phyloP scores from a whole-genome alignment of 257 asterid species.

The Solanum rostratum region DNA sequence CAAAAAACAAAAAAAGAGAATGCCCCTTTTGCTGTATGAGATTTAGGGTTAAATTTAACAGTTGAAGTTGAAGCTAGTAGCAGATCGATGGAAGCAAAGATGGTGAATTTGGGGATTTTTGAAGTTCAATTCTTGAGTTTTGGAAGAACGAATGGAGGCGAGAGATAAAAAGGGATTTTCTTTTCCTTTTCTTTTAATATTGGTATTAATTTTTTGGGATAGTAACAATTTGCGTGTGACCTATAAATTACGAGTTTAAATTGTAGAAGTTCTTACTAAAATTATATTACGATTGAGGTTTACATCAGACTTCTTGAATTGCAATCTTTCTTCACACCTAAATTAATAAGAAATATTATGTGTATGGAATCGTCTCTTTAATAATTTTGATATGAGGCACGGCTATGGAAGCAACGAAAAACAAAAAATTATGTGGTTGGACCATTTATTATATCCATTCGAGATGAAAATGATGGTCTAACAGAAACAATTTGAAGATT shows the following conservation, averaged over 20 bases:
- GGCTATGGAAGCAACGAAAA: too few species aligned
- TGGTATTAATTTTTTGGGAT: background rate
- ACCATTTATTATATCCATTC: too few species aligned
- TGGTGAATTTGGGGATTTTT: background rate
- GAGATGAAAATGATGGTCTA: too few species aligned
- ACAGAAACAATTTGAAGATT: too few species aligned
- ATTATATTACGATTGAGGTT: background rate
- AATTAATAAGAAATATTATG: background rate
- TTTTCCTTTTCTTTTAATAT: background rate
- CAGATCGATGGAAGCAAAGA: background rate
- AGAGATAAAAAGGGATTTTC: background rate
- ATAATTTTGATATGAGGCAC: background rate
- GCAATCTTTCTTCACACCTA: rapidly evolving
- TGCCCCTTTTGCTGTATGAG: background rate
- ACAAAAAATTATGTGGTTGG: too few species aligned
- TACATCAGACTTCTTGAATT: too few species aligned
- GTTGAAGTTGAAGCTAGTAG: background rate
- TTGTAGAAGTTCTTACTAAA: background rate
- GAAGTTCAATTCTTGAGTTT: background rate
- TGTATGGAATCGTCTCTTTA: background rate
- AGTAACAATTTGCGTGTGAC: background rate
- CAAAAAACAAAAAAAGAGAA: background rate
- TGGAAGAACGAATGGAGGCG: background rate
- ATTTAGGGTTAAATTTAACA: background rate
- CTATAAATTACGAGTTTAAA: background rate